A percentile compares a stretch with the other conserved stretches of the same genome.
These are phyloP conservation scores for Alternaria infectoria DNA, from an alignment of 2,329 filamentous ascomycete species.

Conservation along the genomic window DNA sequence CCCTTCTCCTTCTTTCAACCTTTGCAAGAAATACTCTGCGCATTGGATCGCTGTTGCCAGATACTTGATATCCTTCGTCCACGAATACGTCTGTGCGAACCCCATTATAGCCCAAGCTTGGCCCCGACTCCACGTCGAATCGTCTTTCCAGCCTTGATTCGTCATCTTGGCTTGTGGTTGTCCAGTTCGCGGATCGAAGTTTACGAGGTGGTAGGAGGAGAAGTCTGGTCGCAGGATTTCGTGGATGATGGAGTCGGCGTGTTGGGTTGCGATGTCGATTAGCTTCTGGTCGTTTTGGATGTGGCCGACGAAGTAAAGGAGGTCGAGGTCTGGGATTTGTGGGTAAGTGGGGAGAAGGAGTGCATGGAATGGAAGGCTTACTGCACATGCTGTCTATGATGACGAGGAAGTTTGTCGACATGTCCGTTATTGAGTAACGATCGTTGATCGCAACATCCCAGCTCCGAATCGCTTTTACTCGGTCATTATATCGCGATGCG, in stretches of 20 bases:
- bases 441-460: slow-evolving; percentile 55
- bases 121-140: slow-evolving; percentile 56
- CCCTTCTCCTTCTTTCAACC: slow-evolving; percentile 45
- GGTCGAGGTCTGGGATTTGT: slow-evolving; percentile 40
- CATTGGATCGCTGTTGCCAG: slow-evolving; percentile 53
- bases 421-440: slow-evolving; percentile 46
- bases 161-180: slow-evolving; percentile 55
- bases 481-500: slow-evolving; percentile 51
- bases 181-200: slow-evolving; percentile 54
- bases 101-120: slow-evolving; percentile 60
- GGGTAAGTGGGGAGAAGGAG: too few species aligned
- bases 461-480: slow-evolving; percentile 55
- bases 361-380: too few species aligned
- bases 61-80: slow-evolving; percentile 54
- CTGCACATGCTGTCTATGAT: slow-evolving; percentile 55
- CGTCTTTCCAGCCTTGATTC: slow-evolving; percentile 55
- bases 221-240: slow-evolving; percentile 45
- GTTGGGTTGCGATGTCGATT: slow-evolving; percentile 47
- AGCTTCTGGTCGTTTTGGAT: slow-evolving; percentile 36
- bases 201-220: slow-evolving; percentile 54
- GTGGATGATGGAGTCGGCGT: slow-evolving; percentile 47
- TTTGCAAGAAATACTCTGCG: slow-evolving; percentile 55
- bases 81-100: slow-evolving; percentile 56
- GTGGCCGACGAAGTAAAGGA: slow-evolving; percentile 48
- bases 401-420: slow-evolving; percentile 48